phyloP scores from a whole-genome alignment of 1,284 basidiomycete genomes.

The Ceraceosorus guamensis region DNA sequence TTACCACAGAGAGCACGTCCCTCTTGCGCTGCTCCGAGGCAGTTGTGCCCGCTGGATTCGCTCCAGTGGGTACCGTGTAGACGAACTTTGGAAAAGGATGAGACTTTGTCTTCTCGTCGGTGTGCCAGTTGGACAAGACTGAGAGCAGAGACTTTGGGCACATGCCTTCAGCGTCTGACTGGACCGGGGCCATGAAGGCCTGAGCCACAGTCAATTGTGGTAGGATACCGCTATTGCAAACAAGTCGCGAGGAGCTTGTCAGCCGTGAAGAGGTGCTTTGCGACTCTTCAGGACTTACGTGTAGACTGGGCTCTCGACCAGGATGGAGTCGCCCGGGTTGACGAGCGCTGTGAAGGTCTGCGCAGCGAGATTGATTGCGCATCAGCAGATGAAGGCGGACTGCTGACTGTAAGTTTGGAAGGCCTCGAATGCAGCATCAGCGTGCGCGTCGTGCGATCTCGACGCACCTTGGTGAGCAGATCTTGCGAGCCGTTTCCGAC shows the following conservation, averaged over 20 bases:
- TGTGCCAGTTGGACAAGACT: constrained; percentile 66
- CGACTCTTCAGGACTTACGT: constrained; percentile 47
- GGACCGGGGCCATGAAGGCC: constrained; percentile 54
- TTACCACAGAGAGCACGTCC: constrained; percentile 67
- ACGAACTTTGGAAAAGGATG: constrained; percentile 64
- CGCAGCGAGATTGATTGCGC: neutral
- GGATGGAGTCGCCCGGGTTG: constrained; percentile 71
- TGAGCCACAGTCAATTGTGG: constrained; percentile 27
- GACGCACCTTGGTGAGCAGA: constrained; percentile 63
- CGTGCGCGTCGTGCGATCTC: neutral
- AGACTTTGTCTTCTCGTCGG: constrained; percentile 55
- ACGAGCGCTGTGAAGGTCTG: constrained; percentile 55
- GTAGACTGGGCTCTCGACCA: constrained; percentile 81
- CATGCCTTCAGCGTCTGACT: constrained; percentile 71
- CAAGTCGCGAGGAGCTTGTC: neutral
- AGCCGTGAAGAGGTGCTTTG: neutral
- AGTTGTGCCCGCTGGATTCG: constrained; percentile 45
- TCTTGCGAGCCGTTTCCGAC: constrained; percentile 82
- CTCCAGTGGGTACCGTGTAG: constrained; percentile 62
- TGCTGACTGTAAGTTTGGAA: too few relatives aligned
- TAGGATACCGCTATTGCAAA: constrained; percentile 22
- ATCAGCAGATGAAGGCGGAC: neutral
- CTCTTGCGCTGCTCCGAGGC: constrained; percentile 60
- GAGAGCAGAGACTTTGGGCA: constrained; percentile 59
- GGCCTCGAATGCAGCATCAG: neutral